These are phyloP conservation scores for Cicer pinnatifidum DNA, from an alignment of 306 rosid species.

Conservation along the genomic window DNA sequence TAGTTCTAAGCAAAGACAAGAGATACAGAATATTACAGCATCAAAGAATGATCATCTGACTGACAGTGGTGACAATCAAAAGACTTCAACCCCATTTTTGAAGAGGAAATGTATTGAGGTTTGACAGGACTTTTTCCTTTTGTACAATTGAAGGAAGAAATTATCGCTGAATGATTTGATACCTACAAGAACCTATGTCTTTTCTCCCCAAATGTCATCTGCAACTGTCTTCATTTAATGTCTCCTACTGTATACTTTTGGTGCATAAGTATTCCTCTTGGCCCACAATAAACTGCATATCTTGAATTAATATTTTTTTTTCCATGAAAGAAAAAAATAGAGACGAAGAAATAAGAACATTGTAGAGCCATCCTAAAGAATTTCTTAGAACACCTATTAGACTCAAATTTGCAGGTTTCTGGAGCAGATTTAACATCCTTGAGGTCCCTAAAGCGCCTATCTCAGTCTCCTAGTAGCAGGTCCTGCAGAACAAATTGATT, in stretches of 20 bases:
- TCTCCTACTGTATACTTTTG: conserved; percentile 32
- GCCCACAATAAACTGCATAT: background rate
- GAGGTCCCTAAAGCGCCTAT: conserved; percentile 68
- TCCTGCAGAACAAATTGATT: conserved; percentile 44
- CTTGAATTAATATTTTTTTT: conserved; percentile 28
- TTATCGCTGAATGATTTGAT: conserved; percentile 35
- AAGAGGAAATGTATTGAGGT: conserved; percentile 79
- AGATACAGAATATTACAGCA: conserved; percentile 47
- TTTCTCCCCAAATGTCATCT: background rate
- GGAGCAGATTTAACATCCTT: conserved; percentile 58
- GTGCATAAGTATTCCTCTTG: conserved; percentile 22
- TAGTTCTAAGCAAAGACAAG: conserved; percentile 46
- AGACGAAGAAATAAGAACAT: background rate
- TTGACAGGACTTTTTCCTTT: conserved; percentile 27
- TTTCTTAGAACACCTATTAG: conserved; percentile 35
- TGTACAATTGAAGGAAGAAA: conserved; percentile 30
- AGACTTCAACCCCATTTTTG: conserved; percentile 46
- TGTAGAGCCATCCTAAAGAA: conserved; percentile 2
- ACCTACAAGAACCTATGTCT: conserved; percentile 20
- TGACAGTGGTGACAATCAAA: conserved; percentile 54
- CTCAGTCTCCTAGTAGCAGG: conserved; percentile 68
- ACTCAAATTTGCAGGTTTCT: conserved; percentile 59
- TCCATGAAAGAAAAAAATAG: conserved; percentile 8
- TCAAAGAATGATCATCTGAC: conserved; percentile 47
- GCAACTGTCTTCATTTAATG: conserved; percentile 32